Percentiles rank a stretch among this genome's conserved stretches.
phyloP scores from a whole-genome alignment of 2,329 filamentous ascomycete genomes.

The Apiospora phragmitis region DNA sequence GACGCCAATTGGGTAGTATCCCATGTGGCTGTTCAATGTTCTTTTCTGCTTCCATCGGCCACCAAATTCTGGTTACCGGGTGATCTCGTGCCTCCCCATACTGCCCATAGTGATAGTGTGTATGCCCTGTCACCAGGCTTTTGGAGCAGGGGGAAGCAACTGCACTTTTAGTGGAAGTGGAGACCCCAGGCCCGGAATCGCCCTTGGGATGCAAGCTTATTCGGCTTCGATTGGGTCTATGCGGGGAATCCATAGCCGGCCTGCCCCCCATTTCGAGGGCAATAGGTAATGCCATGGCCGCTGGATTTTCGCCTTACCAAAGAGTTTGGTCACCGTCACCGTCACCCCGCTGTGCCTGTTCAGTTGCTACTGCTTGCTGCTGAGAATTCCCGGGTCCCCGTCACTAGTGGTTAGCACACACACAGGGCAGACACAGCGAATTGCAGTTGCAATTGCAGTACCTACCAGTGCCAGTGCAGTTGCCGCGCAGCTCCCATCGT shows the following conservation, averaged over 20 bases:
- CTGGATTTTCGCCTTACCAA: constrained; percentile 1
- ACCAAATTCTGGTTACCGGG: background rate
- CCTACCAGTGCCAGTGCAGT: background rate
- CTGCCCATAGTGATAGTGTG: too few species aligned
- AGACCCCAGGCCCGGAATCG: constrained; percentile 5
- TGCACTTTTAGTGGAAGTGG: background rate
- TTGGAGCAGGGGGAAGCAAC: background rate
- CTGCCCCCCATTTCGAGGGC: background rate
- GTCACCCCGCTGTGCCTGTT: background rate
- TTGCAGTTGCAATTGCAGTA: background rate
- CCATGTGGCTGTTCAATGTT: background rate
- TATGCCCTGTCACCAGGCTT: background rate
- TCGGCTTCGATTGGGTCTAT: constrained; percentile 5
- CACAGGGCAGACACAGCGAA: background rate
- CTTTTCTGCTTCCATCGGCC: background rate
- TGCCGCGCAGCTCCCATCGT: background rate
- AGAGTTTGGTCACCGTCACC: background rate
- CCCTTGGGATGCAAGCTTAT: background rate
- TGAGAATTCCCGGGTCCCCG: background rate
- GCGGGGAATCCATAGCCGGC: constrained; percentile 5
- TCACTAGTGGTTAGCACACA: background rate
- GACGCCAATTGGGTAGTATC: background rate
- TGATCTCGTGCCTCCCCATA: background rate
- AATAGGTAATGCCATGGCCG: background rate
- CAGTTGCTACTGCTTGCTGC: background rate